These are phyloP conservation scores for Fusarium nurragi DNA, from an alignment of 2,329 filamentous ascomycete species.

Conservation along the genomic window DNA sequence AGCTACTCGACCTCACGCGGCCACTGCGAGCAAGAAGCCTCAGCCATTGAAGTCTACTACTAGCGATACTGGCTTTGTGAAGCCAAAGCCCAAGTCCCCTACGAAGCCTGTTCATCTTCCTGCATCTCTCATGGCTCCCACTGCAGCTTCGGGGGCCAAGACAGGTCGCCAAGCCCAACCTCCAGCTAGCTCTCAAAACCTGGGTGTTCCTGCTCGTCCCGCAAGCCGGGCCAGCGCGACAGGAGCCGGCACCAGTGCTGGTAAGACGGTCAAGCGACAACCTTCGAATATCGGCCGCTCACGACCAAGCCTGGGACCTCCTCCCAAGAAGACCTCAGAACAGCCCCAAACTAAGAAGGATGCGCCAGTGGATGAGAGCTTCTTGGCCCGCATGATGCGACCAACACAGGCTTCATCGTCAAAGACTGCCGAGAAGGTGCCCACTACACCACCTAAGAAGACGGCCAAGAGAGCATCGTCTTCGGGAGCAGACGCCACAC, in stretches of 20 bases:
- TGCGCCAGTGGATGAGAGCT: slow-evolving; percentile 71
- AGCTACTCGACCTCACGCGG: slow-evolving; percentile 45
- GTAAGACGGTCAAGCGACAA: slow-evolving; percentile 55
- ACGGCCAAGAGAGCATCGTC: slow-evolving; percentile 39
- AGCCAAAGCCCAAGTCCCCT: slow-evolving; percentile 72
- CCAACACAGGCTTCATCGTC: slow-evolving; percentile 75
- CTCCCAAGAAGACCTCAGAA: slow-evolving; percentile 61
- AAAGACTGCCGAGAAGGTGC: slow-evolving; percentile 72
- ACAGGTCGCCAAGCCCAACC: slow-evolving; percentile 44
- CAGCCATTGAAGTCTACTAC: slow-evolving; percentile 54
- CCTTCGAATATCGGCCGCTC: slow-evolving; percentile 56
- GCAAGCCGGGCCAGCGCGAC: slow-evolving; percentile 57
- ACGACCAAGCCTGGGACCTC: slow-evolving; percentile 65
- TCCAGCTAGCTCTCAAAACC: slow-evolving; percentile 49
- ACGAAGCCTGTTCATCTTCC: slow-evolving; percentile 75
- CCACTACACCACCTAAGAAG: slow-evolving; percentile 61
- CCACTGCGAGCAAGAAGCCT: slow-evolving; percentile 55
- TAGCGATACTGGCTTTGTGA: slow-evolving; percentile 58
- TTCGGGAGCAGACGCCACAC: slow-evolving; percentile 30
- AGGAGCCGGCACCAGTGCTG: slow-evolving; percentile 28
- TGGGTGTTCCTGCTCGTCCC: slow-evolving; percentile 52
- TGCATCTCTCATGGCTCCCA: slow-evolving; percentile 74
- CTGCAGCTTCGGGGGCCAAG: slow-evolving; percentile 74
- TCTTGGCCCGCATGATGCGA: slow-evolving; percentile 84
- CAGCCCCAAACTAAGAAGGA: slow-evolving; percentile 57